Evolutionary conservation across 2,329 filamentous ascomycete genomes (phyloP), one percentile per base, ranked within the genome.

Genomic region (Eurotiales sp.): DNA sequence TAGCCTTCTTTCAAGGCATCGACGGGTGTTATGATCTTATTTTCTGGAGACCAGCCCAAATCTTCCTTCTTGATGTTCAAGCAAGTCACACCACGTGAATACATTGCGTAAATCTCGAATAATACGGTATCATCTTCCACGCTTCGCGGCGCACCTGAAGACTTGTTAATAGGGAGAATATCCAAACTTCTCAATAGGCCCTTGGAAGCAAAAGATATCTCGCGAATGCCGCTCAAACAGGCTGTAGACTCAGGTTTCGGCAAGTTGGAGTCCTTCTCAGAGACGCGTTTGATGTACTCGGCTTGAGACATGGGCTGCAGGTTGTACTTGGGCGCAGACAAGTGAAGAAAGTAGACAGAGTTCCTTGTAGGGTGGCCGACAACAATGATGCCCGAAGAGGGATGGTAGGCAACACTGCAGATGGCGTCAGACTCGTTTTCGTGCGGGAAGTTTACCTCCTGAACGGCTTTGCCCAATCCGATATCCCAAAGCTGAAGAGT

Each of bases 401-500:
- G 87, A 68, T 99, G 91, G 69, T 97, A 99, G 65, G 87, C 86
- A 65, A 99, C 87, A 67, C 91, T 97, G 78, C 93, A 99, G 55
- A 97, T 92, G n/a, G 90, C 90, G 70, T 96, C 92, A 3, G 90
- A 95, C 68, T 97, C 92, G 65, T 93, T 95, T 73, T 88, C 88
- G 66, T 99, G 92, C 1, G 93, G 93, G 51, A 99, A 84, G 68
- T 96, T 93, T 68, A 99, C 86, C 74, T 99, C 93, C 69, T 99
- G 92, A 32, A 99, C 93, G 25, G 91, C 89, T 73, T 96, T 96
- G 59, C 87, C 88, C 29, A 99, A 84, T 37, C 88, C 90, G 64
- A 99, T 84, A 76, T 99, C 93, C 95, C 93, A 99, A 40, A 99
- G 83, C 77, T 99, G 95, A 56, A 99, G 83, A 51, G 92, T 95